phyloP scores from a whole-genome alignment of 805 yeast species.

The Schwanniomyces pseudopolymorphus region DNA sequence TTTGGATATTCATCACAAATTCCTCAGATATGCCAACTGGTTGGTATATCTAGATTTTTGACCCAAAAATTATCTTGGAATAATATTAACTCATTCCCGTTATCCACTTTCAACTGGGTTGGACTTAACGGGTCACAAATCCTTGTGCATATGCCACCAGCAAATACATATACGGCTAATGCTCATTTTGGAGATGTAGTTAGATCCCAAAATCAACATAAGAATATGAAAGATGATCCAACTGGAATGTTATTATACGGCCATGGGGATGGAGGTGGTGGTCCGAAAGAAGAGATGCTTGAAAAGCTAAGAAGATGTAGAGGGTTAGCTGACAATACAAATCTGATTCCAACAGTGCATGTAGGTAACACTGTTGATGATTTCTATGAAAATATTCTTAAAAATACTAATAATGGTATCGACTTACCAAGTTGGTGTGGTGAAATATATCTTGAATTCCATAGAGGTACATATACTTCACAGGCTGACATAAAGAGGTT shows the following conservation, averaged over 20 bases:
- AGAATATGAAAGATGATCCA: conserved; percentile 77
- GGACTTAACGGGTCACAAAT: conserved; percentile 94
- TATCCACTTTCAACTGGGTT: conserved; percentile 91
- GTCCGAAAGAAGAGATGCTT: conserved; percentile 90
- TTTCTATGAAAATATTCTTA: conserved; percentile 67
- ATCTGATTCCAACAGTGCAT: conserved; percentile 77
- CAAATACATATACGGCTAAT: conserved; percentile 89
- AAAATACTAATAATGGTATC: conserved; percentile 62
- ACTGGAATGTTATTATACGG: conserved; percentile 84
- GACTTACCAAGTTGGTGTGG: conserved; percentile 87
- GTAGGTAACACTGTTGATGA: conserved; percentile 78
- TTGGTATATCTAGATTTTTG: conserved; percentile 79
- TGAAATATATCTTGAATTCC: conserved; percentile 91
- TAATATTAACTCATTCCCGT: conserved; percentile 87
- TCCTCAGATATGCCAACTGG: conserved; percentile 88
- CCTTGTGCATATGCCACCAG: conserved; percentile 97
- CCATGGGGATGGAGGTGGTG: conserved; percentile 98
- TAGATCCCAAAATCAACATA: conserved; percentile 77
- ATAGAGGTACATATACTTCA: conserved; percentile 95
- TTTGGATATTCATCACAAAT: conserved; percentile 95
- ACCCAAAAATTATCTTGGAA: conserved; percentile 97
- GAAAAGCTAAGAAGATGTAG: conserved; percentile 91
- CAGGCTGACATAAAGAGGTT: conserved; percentile 83
- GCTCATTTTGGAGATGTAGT: conserved; percentile 93
- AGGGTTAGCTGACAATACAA: conserved; percentile 79